Conservation (phyloP, 306 rosid species). For the Corylus heterophylla region DNA sequence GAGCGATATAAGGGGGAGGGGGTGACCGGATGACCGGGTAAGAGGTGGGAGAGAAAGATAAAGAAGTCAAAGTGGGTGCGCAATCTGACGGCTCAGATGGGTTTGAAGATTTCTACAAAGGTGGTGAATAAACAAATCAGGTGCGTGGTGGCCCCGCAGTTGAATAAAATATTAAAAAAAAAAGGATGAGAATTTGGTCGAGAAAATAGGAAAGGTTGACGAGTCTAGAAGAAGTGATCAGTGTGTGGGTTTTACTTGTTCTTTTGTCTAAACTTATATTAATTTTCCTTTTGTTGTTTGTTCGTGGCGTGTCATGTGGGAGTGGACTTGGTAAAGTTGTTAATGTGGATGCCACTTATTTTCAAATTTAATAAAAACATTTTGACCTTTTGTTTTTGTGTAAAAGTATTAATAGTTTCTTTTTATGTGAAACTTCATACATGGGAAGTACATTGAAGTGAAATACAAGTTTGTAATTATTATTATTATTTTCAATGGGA, state of each 20-base stretch:
- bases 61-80: constrained; percentile 36
- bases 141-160: constrained; percentile 12
- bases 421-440: too few species aligned
- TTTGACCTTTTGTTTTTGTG: too few species aligned
- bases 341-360: background rate
- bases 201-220: background rate
- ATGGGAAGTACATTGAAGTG: too few species aligned
- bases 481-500: too few species aligned
- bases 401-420: too few species aligned
- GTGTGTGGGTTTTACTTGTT: background rate
- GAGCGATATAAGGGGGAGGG: constrained; percentile 37
- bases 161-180: background rate
- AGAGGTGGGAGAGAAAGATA: constrained; percentile 16
- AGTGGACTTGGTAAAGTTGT: background rate
- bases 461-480: too few species aligned
- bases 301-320: background rate
- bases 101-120: constrained; percentile 38
- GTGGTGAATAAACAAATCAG: constrained; percentile 6
- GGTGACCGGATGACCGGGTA: constrained; percentile 53
- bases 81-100: constrained; percentile 44
- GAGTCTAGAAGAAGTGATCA: background rate
- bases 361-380: background rate
- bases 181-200: background rate
- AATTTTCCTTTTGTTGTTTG: too few species aligned
- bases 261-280: too few species aligned